Evolutionary conservation across 495 filamentous ascomycete genomes (phyloP).

Genomic region (Lichina pygmaea): DNA sequence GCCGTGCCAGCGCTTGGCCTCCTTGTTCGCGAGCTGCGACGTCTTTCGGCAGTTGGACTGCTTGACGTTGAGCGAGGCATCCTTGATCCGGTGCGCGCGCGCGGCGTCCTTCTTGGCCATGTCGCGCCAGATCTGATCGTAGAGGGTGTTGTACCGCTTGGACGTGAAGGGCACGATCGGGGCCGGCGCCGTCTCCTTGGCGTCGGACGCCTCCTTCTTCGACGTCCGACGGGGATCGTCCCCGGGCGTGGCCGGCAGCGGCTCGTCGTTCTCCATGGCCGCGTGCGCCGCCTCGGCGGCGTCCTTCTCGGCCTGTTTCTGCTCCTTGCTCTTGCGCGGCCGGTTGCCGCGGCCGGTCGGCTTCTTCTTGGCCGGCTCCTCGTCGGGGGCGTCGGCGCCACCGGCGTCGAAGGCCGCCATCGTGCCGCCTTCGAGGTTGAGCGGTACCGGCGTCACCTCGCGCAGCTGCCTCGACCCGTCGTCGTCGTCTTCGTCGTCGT

Average conservation of each 20-base stretch:
- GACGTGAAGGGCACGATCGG: conserved; percentile 39
- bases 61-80: conserved; percentile 54
- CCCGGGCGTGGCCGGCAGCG: conserved; percentile 30
- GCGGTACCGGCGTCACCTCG: conserved; percentile 45
- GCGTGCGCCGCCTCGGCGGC: conserved; percentile 70
- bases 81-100: conserved; percentile 69
- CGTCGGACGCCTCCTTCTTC: conserved; percentile 24
- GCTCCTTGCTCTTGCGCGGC: conserved; percentile 77
- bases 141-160: conserved; percentile 88
- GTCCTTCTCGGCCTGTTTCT: conserved; percentile 90
- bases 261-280: conserved; percentile 61
- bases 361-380: conserved; percentile 35
- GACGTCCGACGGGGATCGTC: conserved; percentile 26
- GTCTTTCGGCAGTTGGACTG: conserved; percentile 91
- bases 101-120: conserved; percentile 79
- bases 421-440: conserved; percentile 65
- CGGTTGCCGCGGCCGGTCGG: conserved; percentile 34
- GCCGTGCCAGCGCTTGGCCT: conserved; percentile 89
- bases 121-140: conserved; percentile 95
- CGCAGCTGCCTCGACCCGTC: conserved; percentile 17
- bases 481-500: not conserved
- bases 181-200: conserved; percentile 33
- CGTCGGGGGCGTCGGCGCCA: conserved; percentile 28
- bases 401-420: conserved; percentile 55
- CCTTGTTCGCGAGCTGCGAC: conserved; percentile 86